Evolutionary conservation across 2,329 filamentous ascomycete genomes (phyloP).

Genomic region (Penicillium sp.): DNA sequence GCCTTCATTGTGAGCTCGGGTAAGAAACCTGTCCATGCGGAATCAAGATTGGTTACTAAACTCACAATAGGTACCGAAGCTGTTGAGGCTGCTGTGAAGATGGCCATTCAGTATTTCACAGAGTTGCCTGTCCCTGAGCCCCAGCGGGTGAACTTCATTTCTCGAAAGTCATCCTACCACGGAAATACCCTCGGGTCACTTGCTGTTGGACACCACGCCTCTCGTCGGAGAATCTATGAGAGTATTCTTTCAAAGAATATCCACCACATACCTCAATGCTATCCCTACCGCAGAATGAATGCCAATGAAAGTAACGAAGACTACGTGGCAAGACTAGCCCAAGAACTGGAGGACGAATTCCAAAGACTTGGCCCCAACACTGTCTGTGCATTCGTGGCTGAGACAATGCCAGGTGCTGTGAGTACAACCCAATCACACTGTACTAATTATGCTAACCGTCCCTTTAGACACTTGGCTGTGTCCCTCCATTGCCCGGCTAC

Average conservation of each 20-base stretch:
- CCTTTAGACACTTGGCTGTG: slow-evolving; percentile 48
- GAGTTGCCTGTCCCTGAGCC: slow-evolving; percentile 53
- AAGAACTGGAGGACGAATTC: slow-evolving; percentile 66
- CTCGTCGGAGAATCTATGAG: slow-evolving; percentile 59
- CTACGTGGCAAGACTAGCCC: slow-evolving; percentile 59
- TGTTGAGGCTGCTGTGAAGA: slow-evolving; percentile 64
- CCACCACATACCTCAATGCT: slow-evolving; percentile 62
- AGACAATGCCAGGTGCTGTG: slow-evolving; percentile 51
- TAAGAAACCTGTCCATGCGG: slow-evolving; percentile 18
- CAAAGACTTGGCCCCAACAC: slow-evolving; percentile 59
- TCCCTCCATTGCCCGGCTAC: slow-evolving; percentile 54
- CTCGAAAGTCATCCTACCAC: slow-evolving; percentile 64
- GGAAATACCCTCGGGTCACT: slow-evolving; percentile 67
- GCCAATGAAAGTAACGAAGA: slow-evolving; percentile 51
- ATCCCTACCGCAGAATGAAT: slow-evolving; percentile 57
- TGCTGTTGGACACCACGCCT: slow-evolving; percentile 61
- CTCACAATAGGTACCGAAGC: slow-evolving; percentile 57
- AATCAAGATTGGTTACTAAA: slow-evolving; percentile 2
- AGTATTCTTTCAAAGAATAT: slow-evolving; percentile 55
- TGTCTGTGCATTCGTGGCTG: slow-evolving; percentile 65
- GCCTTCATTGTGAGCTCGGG: slow-evolving; percentile 58
- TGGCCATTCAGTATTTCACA: slow-evolving; percentile 62
- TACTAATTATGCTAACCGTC: not conserved
- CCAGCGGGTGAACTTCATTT: slow-evolving; percentile 58
- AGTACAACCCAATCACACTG: slow-evolving; percentile 13